Evolutionary conservation across 768 basidiomycete genomes (phyloP), one percentile per base, ranked within the genome.

Genomic region (Boletus rufocinnamomeus): DNA sequence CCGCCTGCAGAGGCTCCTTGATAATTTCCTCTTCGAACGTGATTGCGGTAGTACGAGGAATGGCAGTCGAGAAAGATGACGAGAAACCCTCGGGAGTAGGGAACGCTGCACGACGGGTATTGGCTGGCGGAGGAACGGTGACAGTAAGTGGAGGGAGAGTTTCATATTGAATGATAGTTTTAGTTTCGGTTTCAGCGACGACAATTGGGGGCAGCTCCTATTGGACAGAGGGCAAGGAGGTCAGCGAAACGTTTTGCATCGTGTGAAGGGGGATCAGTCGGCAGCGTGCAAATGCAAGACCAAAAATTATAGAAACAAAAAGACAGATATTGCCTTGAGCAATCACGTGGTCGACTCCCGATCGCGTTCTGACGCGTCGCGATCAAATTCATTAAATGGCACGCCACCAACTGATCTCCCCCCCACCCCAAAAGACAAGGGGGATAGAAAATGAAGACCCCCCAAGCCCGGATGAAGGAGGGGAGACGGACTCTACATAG

Each of bases 401-500:
- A 50, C 62, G 61, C 61, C 64, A 67, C 74, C 72, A 72, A 76
- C 68, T 68, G 69, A 65, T 66, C 70, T 68, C 66, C 74, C 74
- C 40, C 73, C 54, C 72, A 72, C 74, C 69, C 25, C 66, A 64
- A 61, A 58, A 79, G 84, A 85, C 85, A 76, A 85, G 87, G 88
- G 88, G 88, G 87, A 89, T 85, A 72, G 56, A 84, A 76, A 81
- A 59, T 46, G 76, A 78, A 79, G 77, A 81, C 86, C 89, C 30
- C 90, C 89, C 88, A 84, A 89, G 87, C 89, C 89, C 89, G 82
- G 87, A 87, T 86, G 87, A 89, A 87, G 88, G 88, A 86, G 85
- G 82, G 79, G 78, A 83, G 84, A 89, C 88, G 82, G 84, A 89
- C 84, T 83, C 76, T 84, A 83, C 80, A 84, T 77, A 79, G 74